Percentiles rank a stretch among this genome's conserved stretches.
Conservation (phyloP, 2,329 filamentous ascomycete species). For the Incumbomyces lentus region DNA sequence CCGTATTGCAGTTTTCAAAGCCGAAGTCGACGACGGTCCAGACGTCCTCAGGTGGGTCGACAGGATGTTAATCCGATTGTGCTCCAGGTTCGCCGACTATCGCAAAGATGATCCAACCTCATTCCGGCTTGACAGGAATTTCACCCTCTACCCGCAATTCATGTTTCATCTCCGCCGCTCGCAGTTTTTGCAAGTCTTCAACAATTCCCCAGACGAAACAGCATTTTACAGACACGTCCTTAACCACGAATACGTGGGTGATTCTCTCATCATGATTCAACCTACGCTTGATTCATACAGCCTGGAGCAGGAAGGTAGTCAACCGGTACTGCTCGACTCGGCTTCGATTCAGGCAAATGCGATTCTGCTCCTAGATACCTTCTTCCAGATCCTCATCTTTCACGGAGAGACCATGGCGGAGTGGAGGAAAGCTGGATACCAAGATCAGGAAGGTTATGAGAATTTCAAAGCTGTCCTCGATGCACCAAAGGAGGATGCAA, state of each 20-base stretch:
- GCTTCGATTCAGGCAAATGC: constrained; percentile 92
- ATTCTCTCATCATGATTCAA: constrained; percentile 97
- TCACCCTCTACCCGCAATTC: constrained; percentile 96
- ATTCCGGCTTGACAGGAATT: constrained; percentile 96
- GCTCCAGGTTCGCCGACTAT: constrained; percentile 94
- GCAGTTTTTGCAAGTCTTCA: constrained; percentile 98
- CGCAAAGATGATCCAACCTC: constrained; percentile 96
- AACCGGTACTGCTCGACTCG: constrained; percentile 90
- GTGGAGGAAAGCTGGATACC: constrained; percentile 96
- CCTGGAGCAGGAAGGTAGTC: constrained; percentile 84
- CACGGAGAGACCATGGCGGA: constrained; percentile 96
- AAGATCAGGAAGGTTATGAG: constrained; percentile 95
- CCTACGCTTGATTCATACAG: constrained; percentile 95
- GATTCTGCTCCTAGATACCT: constrained; percentile 88
- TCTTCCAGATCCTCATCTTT: constrained; percentile 99
- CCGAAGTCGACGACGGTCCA: constrained; percentile 95
- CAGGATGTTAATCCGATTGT: constrained; percentile 92
- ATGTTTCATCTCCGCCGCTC: constrained; percentile 98
- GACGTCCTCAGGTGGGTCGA: constrained; percentile 98
- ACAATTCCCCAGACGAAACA: constrained; percentile 97
- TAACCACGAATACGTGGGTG: constrained; percentile 93
- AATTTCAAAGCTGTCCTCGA: constrained; percentile 84
- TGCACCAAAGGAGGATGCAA: constrained; percentile 90
- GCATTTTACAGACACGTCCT: constrained; percentile 97
- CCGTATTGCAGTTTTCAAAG: constrained; percentile 97